phyloP scores from a whole-genome alignment of 2,329 filamentous ascomycete genomes.

The Penicillium sp. region DNA sequence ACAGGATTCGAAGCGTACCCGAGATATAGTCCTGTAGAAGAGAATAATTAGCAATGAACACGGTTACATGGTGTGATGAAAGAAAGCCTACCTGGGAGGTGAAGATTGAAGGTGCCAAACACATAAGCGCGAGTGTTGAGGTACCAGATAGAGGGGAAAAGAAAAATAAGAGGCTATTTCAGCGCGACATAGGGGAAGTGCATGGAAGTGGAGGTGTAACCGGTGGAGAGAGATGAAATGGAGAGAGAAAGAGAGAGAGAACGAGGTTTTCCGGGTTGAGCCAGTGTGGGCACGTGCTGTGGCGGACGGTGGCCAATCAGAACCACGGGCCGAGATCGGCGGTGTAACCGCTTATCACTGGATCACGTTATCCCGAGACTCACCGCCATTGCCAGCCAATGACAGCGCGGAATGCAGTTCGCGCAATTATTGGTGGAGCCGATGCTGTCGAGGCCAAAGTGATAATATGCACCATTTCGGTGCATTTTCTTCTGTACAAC shows the following conservation, averaged over 20 bases:
- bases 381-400: too few relatives aligned
- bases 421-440: too few relatives aligned
- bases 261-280: slow-evolving; percentile 19
- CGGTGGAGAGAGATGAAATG: slow-evolving; percentile 9
- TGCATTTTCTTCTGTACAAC: slow-evolving; percentile 5
- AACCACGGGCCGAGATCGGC: slow-evolving; percentile 15
- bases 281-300: slow-evolving; percentile 26
- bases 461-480: not conserved
- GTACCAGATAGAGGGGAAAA: slow-evolving; percentile 31
- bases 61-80: not conserved
- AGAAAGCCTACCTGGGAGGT: slow-evolving; percentile 68
- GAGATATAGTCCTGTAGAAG: slow-evolving; percentile 57
- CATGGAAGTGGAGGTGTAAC: not conserved
- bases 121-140: slow-evolving; percentile 64
- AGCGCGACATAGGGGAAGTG: slow-evolving; percentile 26
- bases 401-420: too few relatives aligned
- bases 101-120: slow-evolving; percentile 76
- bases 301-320: slow-evolving; percentile 30
- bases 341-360: not conserved
- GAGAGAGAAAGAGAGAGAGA: slow-evolving; percentile 12
- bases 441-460: too few relatives aligned
- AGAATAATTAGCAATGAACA: slow-evolving; percentile 5
- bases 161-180: slow-evolving; percentile 15
- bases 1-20: slow-evolving; percentile 38
- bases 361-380: too few relatives aligned